phyloP scores from a whole-genome alignment of 2,329 filamentous ascomycete species.

The Ophiostoma piceae region DNA sequence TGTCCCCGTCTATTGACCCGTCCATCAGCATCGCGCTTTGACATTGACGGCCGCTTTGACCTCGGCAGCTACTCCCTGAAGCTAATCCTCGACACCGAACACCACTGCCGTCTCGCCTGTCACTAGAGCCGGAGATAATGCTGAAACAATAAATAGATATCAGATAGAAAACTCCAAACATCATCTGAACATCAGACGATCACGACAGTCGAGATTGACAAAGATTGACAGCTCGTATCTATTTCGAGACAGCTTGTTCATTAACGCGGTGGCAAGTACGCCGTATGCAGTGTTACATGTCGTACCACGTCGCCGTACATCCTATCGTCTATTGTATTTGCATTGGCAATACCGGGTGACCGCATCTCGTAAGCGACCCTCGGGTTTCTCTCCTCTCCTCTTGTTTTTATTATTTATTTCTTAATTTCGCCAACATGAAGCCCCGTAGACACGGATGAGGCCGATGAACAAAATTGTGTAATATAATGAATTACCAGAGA shows the following conservation, averaged over 20 bases:
- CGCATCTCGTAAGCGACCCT: slow-evolving; percentile 1
- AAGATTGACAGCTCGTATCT: neutral
- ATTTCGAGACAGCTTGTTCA: neutral
- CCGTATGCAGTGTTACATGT: neutral
- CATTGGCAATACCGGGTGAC: neutral
- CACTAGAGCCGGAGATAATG: neutral
- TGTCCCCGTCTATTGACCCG: neutral
- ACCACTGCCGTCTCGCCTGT: neutral
- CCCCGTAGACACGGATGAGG: neutral
- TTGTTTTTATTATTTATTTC: neutral
- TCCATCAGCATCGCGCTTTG: neutral
- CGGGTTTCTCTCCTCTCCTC: neutral
- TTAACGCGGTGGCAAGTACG: neutral
- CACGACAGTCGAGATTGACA: neutral
- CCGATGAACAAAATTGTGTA: neutral
- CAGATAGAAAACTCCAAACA: neutral
- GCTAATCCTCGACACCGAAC: neutral
- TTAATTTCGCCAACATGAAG: too few relatives aligned
- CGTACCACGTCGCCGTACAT: neutral
- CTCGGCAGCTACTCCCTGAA: neutral
- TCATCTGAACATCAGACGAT: neutral
- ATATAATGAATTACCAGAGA: neutral
- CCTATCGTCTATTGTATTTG: neutral
- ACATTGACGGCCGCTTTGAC: neutral
- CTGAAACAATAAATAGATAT: neutral